Evolutionary conservation across 2,329 filamentous ascomycete species (phyloP).

Genomic region (Trichophyton verrucosum): DNA sequence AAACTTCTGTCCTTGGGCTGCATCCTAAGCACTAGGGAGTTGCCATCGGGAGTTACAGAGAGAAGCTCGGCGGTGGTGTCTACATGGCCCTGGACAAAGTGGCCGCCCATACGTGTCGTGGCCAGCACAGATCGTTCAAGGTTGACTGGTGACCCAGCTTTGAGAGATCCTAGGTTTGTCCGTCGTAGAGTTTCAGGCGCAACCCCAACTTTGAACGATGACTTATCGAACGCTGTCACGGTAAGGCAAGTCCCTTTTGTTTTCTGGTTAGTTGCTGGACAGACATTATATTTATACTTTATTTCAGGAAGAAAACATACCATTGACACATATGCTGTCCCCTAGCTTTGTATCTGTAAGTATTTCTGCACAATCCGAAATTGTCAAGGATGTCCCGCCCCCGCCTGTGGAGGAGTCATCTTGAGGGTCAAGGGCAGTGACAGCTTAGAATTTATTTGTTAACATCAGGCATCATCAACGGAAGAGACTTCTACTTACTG

Average conservation of each 20-base stretch:
- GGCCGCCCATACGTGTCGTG: slow-evolving; percentile 89
- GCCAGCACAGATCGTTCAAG: slow-evolving; percentile 87
- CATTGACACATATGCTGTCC: slow-evolving; percentile 91
- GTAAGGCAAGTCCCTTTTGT: slow-evolving; percentile 66
- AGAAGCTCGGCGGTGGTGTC: slow-evolving; percentile 73
- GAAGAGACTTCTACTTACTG: slow-evolving; percentile 41
- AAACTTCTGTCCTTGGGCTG: slow-evolving; percentile 56
- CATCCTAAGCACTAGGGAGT: slow-evolving; percentile 78
- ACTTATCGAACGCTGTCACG: slow-evolving; percentile 56
- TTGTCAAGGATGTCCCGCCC: slow-evolving; percentile 81
- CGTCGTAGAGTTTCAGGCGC: slow-evolving; percentile 91
- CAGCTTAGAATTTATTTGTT: slow-evolving; percentile 37
- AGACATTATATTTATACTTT: neutral
- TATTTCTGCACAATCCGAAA: slow-evolving; percentile 62
- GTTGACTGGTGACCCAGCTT: slow-evolving; percentile 60
- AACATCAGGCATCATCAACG: slow-evolving; percentile 4
- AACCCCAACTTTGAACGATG: slow-evolving; percentile 77
- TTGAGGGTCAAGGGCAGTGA: slow-evolving; percentile 67
- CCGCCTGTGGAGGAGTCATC: slow-evolving; percentile 58
- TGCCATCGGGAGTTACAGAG: slow-evolving; percentile 65
- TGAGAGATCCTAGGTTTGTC: slow-evolving; percentile 77
- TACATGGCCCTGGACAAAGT: slow-evolving; percentile 96
- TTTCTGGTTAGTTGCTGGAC: neutral
- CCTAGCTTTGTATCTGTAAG: slow-evolving; percentile 73
- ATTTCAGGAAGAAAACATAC: slow-evolving; percentile 26